These are phyloP conservation scores for Exsudoporus frostii DNA, from an alignment of 768 basidiomycete genomes.

Conservation along the genomic window DNA sequence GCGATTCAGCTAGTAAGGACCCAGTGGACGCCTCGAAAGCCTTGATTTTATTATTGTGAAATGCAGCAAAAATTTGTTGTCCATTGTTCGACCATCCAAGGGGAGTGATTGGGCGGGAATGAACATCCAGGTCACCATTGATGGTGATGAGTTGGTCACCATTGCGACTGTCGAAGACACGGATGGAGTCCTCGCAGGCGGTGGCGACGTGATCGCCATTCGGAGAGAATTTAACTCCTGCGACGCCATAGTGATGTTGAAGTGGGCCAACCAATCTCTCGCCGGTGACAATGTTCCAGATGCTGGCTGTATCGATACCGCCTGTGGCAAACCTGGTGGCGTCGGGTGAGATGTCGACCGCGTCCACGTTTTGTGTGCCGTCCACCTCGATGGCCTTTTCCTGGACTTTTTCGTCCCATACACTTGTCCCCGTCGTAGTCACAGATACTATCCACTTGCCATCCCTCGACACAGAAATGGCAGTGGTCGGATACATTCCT, in stretches of 20 bases:
- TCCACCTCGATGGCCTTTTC: neutral
- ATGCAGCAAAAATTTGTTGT: neutral
- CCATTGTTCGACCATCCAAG: neutral
- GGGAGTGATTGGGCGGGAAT: neutral
- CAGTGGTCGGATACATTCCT: neutral
- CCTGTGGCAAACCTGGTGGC: neutral
- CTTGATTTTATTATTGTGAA: neutral
- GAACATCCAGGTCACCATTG: too few species aligned
- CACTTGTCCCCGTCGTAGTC: neutral
- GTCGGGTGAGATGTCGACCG: neutral
- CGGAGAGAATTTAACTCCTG: neutral
- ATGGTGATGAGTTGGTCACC: neutral
- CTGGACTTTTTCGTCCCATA: neutral
- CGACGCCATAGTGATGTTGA: neutral
- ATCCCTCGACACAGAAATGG: neutral
- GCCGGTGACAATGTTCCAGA: neutral
- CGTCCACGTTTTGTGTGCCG: neutral
- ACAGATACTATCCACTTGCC: neutral
- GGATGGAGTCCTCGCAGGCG: neutral
- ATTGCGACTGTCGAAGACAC: neutral
- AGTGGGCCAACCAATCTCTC: neutral
- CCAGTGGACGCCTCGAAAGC: neutral
- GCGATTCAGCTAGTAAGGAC: neutral
- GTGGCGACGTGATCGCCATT: neutral
- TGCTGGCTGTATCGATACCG: neutral